Evolutionary conservation across 129 eudicot genomes (phyloP), one percentile per base, ranked within the genome.

Genomic region (Helichrysum umbraculigerum): DNA sequence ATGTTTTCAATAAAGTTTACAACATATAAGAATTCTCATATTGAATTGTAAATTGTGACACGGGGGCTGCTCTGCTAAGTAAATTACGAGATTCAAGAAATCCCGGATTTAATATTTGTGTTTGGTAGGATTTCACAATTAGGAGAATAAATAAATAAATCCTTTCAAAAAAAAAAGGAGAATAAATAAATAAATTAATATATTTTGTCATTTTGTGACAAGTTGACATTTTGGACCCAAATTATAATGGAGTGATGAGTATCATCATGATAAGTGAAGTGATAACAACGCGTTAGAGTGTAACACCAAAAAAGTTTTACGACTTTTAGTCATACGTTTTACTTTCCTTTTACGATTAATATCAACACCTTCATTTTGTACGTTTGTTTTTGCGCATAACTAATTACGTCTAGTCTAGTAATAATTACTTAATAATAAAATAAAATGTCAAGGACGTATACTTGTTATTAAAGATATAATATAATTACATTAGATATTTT

Each of bases 91-190:
- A 28, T 47, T 33, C 28, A 76, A 76, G 15, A 75, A 59, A 59
- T 29, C 29, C 42, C n/a, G n/a, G 58, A 77, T 57, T 58, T 11
- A 59, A 70, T 78, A 70, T 42, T 41, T 50, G 64, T 50, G 82
- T 78, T 78, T 37, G 82, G 77, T 78, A 71, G 72, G 77, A 78
- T 78, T 71, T 78, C 82, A 71, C 71, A 78, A 63, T 71, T 78
- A 71, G 35, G 58, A 3, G 32, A 10, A 32, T n/a, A 41, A 8
- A 41, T 39, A 6, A 39, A 34, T 34, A 22, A 59, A 70, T 5
- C n/a, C n/a, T n/a, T n/a, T n/a, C n/a, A n/a, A n/a, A n/a, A n/a
- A n/a, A n/a, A n/a, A n/a, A n/a, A 71, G 35, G 58, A 3, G 32
- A 10, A 32, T n/a, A 41, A 8, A 41, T 39, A 6, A 39, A 34